Base-by-base conservation (phyloP, 345 rosid genomes). In the Mallotus nudiflorus region DNA sequence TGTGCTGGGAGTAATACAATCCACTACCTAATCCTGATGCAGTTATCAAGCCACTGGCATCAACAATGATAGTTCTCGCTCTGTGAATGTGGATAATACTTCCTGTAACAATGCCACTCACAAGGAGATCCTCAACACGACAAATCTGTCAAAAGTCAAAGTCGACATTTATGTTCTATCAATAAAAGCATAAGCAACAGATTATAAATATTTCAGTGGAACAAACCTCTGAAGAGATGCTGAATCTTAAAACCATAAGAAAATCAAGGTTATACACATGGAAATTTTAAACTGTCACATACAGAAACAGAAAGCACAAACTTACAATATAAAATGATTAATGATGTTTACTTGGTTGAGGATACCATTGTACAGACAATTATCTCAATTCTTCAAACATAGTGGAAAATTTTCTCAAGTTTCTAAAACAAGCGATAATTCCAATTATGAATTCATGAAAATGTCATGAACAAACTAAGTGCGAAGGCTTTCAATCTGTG, bases 21-120 rank as follows among this genome's bases (percentile, higher is more conserved):
- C 37, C 56, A 62, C 61, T 85, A 94, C 98, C 98, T 81, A 94
- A 82, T 75, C 78, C 96, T 51, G 98, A 88, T 68, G 98, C 91
- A 77, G 87, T 81, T 65, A 94, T 85, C 83, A 84, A 69, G 52
- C 96, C 98, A 73, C 77, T 82, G 54, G 76, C 68, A 66, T 89
- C 88, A 78, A 95, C 74, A 61, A 88, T 85, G 67, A 95, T 83
- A 0, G 91, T 86, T 80, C 90, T 91, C 63, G 96, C 89, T 81
- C 99, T 81, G 85, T 95, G 99, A 72, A 95, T 85, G 77, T 95
- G 99, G 78, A 95, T 82, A 35, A 95, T 85, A 84, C 97, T 91
- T 78, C 99, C 99, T 83, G 80, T 87, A 28, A 95, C 71, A 67
- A 82, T 77, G 62, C 99, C 99, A 82, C 79, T 84, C 66, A 95